These are phyloP conservation scores for Pseudoperonospora humuli DNA, from an alignment of 352 stramenopile species.

Conservation along the genomic window DNA sequence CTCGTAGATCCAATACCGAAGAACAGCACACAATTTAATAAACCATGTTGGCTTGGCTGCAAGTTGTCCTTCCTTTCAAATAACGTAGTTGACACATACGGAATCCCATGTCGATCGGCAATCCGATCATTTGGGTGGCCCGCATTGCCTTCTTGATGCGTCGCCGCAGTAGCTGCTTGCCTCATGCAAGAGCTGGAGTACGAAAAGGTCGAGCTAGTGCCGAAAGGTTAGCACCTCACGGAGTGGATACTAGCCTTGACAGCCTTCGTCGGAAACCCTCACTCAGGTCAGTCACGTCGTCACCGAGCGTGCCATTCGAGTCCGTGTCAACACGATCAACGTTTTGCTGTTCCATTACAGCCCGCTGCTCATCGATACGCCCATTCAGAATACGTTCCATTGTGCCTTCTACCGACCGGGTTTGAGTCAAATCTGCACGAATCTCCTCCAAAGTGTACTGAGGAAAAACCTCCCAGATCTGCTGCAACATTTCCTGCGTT, in stretches of 20 bases:
- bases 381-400: constrained; percentile 68
- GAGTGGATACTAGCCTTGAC: constrained; percentile 24
- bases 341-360: constrained; percentile 18
- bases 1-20: background rate
- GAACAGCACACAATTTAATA: background rate
- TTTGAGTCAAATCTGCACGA: constrained; percentile 40
- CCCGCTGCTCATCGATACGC: constrained; percentile 32
- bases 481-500: constrained; percentile 62
- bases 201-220: too few species aligned
- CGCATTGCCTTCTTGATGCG: constrained; percentile 4
- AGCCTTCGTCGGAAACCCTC: constrained; percentile 36
- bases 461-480: constrained; percentile 69
- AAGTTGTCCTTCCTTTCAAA: background rate
- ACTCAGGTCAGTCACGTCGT: constrained; percentile 31
- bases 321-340: constrained; percentile 13
- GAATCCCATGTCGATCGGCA: background rate
- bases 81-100: background rate
- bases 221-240: constrained; percentile 15
- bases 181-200: background rate
- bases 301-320: constrained; percentile 20
- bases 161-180: background rate
- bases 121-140: background rate
- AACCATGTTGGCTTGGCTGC: background rate
- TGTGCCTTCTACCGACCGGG: constrained; percentile 53
- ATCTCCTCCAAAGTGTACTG: constrained; percentile 58